Base-by-base conservation (phyloP, 768 basidiomycete species). In the Lactifluus rugatus region DNA sequence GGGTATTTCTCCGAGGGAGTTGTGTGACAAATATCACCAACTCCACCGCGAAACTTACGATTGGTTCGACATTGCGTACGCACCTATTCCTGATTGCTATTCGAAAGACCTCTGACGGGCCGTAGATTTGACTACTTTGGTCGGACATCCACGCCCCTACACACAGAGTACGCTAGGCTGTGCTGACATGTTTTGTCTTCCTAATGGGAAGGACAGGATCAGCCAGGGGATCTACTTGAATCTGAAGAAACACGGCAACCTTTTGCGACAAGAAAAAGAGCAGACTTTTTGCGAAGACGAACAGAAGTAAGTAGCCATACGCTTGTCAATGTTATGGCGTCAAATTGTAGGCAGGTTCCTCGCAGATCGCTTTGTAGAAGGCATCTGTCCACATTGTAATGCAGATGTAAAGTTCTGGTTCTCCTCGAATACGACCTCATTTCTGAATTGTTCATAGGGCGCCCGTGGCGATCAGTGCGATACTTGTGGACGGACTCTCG, bases 391-490 rank as follows among this genome's bases (percentile, higher is more conserved):
- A 0, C 80, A 96, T 71, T 98, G 96, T 68, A 81, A 79, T 48
- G 93, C 84, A 62, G 87, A 93, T 58, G 89, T 89, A 59, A 64
- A 23, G 52, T 52, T 53, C 39, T 34, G 36, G 4, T 17, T 23
- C 8, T 8, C n/a, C 5, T 17, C 7, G 4, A 1, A 37, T 28
- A 45, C 19, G 19, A 5, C 13, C 21, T 11, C 47, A 5, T 17
- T 4, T 37, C 51, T 41, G n/a, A 42, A 6, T 19, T 23, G 42
- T 31, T 5, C 19, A 26, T 56, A 92, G 87, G 96, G 97, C 66
- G 96, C 95, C 34, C 88, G 96, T 36, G 96, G 96, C 8, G 96
- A 99, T 70, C 96, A 99, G 74, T 99, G 96, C 71, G 96, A 99
- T 71, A 77, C 83, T 54, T 99, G 96, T 70, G 84, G 86, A 46